phyloP scores from a whole-genome alignment of 805 yeast species.

The Starmerella vaccinii region DNA sequence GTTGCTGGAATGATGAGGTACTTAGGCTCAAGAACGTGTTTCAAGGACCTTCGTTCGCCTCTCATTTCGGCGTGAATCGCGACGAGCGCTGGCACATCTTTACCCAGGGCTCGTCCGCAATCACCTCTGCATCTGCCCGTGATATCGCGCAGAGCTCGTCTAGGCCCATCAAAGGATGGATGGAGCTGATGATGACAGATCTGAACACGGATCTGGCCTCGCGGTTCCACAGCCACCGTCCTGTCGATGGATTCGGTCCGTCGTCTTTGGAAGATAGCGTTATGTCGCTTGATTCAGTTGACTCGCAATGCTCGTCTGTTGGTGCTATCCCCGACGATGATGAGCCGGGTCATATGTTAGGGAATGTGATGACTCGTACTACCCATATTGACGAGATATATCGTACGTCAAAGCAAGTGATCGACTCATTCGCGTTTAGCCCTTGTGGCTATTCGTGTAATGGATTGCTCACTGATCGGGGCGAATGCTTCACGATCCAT shows the following conservation, averaged over 20 bases:
- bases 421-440: conserved; percentile 80
- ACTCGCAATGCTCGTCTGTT: conserved; percentile 22
- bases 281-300: conserved; percentile 28
- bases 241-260: conserved; percentile 30
- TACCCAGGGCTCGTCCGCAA: conserved; percentile 5
- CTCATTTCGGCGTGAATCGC: conserved; percentile 69
- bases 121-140: background rate
- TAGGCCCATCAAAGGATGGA: conserved; percentile 13
- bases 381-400: conserved; percentile 58
- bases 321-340: conserved; percentile 39
- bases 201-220: conserved; percentile 47
- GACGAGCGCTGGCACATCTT: conserved; percentile 86
- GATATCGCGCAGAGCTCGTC: background rate
- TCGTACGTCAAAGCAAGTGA: conserved; percentile 31
- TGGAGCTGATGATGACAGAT: conserved; percentile 83
- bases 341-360: conserved; percentile 75
- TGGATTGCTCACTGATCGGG: conserved; percentile 48
- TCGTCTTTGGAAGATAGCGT: conserved; percentile 23
- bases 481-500: conserved; percentile 70
- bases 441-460: conserved; percentile 96
- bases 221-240: conserved; percentile 41
- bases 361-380: conserved; percentile 53
- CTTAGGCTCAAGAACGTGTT: conserved; percentile 57
- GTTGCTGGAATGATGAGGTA: conserved; percentile 76
- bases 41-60: conserved; percentile 42